A percentile compares a stretch with the other conserved stretches of the same genome.
Evolutionary conservation across 2,329 filamentous ascomycete genomes (phyloP).

Genomic region (Scleromitrula shiraiana): DNA sequence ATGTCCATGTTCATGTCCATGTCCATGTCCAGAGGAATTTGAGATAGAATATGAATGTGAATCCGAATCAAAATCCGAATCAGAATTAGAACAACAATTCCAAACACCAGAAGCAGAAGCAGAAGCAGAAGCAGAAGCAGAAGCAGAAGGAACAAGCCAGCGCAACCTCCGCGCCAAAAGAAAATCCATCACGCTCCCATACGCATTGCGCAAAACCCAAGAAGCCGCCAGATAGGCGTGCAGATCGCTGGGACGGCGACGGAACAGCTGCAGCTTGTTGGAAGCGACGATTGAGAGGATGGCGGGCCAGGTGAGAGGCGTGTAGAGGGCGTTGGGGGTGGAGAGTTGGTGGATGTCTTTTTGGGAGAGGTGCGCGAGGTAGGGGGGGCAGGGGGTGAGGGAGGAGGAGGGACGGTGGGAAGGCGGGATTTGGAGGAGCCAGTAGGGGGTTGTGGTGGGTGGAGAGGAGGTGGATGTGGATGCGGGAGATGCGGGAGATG

Average conservation of each 20-base stretch:
- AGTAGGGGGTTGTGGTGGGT: no score
- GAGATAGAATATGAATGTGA: no score
- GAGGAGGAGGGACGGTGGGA: constrained; percentile 44
- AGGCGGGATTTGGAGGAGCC: no score
- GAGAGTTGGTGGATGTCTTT: constrained; percentile 66
- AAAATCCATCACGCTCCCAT: constrained; percentile 74
- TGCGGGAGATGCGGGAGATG: no score
- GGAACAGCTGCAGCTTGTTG: constrained; percentile 70
- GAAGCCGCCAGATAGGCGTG: constrained; percentile 69
- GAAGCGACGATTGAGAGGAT: constrained; percentile 50
- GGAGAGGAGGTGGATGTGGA: no score
- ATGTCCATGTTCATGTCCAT: no score
- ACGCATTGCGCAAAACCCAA: constrained; percentile 50
- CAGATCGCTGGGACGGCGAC: constrained; percentile 67
- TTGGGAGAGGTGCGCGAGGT: constrained; percentile 50
- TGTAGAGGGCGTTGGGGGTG: constrained; percentile 61
- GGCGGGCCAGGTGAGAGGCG: constrained; percentile 57
- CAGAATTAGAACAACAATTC: no score
- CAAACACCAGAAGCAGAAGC: no score
- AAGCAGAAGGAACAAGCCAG: no score
- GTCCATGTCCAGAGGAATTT: no score
- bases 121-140: no score
- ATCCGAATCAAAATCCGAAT: no score
- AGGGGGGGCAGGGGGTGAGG: constrained; percentile 66
- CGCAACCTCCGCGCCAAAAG: constrained; percentile 60